Evolutionary conservation across 495 filamentous ascomycete genomes (phyloP).

Genomic region (Penicillium nucicola): DNA sequence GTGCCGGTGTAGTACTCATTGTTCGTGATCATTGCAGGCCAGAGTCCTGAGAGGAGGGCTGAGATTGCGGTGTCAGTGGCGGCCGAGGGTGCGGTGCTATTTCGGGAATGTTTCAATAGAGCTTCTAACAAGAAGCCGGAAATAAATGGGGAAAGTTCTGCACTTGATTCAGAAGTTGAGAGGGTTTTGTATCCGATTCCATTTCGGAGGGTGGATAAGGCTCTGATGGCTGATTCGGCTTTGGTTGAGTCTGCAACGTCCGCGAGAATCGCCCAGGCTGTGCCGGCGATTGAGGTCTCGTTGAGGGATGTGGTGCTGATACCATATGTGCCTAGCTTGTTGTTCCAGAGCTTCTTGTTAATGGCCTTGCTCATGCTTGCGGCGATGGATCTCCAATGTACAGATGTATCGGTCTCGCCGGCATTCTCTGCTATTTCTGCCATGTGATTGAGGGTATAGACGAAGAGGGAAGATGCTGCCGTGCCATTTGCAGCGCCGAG

Average conservation of each 20-base stretch:
- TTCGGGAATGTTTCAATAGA: constrained; percentile 1
- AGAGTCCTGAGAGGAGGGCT: constrained; percentile 24
- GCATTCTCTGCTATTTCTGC: constrained; percentile 4
- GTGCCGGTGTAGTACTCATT: constrained; percentile 31
- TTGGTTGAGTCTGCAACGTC: constrained; percentile 23
- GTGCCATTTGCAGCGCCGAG: not conserved
- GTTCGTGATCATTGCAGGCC: constrained; percentile 29
- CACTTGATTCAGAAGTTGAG: not conserved
- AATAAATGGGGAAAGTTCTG: constrained; percentile 14
- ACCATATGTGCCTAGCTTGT: constrained; percentile 18
- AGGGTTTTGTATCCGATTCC: constrained; percentile 14
- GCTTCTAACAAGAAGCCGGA: constrained; percentile 16
- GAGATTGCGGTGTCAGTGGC: constrained; percentile 1
- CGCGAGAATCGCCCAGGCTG: constrained; percentile 25
- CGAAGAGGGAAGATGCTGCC: not conserved
- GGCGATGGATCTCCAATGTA: not conserved
- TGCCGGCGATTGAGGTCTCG: constrained; percentile 17
- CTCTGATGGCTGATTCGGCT: constrained; percentile 1
- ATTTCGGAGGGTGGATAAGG: not conserved
- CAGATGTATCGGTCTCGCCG: not conserved
- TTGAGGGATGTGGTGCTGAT: constrained; percentile 8
- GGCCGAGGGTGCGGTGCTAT: not conserved
- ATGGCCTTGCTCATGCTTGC: constrained; percentile 12
- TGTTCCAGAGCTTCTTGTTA: constrained; percentile 27
- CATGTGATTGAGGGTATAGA: constrained; percentile 9